Percentiles rank a stretch among this genome's conserved stretches.
Conservation (phyloP, 768 basidiomycete species). For the Pholiota conissans region DNA sequence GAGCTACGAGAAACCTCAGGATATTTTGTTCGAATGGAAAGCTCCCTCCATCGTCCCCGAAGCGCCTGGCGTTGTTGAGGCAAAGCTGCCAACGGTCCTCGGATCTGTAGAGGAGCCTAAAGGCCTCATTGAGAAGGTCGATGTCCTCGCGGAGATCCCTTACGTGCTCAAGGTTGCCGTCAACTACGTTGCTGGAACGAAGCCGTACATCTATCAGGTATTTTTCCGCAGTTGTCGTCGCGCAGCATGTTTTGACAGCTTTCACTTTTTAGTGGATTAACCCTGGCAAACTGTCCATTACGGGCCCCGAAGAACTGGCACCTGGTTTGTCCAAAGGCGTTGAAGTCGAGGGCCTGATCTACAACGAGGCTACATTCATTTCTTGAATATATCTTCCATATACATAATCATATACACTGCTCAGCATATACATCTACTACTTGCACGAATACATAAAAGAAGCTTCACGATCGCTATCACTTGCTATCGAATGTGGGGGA, state of each 20-base stretch:
- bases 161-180: constrained; percentile 90
- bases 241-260: constrained; percentile 18
- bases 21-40: constrained; percentile 76
- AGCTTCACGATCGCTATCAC: constrained; percentile 3
- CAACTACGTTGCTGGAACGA: constrained; percentile 89
- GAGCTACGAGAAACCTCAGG: constrained; percentile 71
- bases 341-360: constrained; percentile 69
- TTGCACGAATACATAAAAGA: constrained; percentile 3
- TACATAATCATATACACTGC: constrained; percentile 11
- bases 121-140: constrained; percentile 89
- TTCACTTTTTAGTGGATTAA: constrained; percentile 43
- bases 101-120: constrained; percentile 58
- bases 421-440: constrained; percentile 3
- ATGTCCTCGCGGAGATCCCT: constrained; percentile 94
- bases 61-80: constrained; percentile 54
- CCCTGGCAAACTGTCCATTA: constrained; percentile 42
- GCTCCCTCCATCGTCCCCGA: constrained; percentile 61
- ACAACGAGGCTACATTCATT: constrained; percentile 91
- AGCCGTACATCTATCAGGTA: constrained; percentile 94
- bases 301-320: constrained; percentile 38
- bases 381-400: constrained; percentile 39
- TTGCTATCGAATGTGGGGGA: not conserved
- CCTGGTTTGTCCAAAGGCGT: constrained; percentile 40
- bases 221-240: not conserved
- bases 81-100: constrained; percentile 55